Conservation (phyloP, 306 rosid genomes). For the Spatholobus suberectus region DNA sequence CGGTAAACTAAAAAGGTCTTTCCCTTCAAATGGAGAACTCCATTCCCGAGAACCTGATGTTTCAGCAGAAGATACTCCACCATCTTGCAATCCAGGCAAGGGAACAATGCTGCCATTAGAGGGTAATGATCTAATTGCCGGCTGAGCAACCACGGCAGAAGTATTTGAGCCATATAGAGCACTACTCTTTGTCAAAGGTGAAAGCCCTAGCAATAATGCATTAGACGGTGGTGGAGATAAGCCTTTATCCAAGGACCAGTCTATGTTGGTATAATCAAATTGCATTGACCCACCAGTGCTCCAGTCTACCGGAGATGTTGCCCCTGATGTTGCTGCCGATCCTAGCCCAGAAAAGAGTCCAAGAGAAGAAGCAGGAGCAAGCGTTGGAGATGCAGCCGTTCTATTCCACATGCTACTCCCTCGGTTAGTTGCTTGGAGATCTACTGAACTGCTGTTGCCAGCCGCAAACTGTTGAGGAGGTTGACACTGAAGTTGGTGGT, state of each 20-base stretch:
- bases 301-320: conserved; percentile 77
- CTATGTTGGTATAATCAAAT: conserved; percentile 77
- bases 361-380: conserved; percentile 78
- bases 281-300: conserved; percentile 69
- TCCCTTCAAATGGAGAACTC: conserved; percentile 93
- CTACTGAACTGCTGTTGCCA: conserved; percentile 53
- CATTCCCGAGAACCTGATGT: conserved; percentile 70
- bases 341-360: conserved; percentile 86
- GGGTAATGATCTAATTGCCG: conserved; percentile 54
- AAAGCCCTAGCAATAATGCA: conserved; percentile 65
- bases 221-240: conserved; percentile 57
- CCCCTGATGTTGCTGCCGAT: conserved; percentile 67
- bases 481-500: conserved; percentile 72
- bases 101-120: conserved; percentile 60
- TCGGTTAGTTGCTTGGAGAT: conserved; percentile 52
- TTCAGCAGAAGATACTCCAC: conserved; percentile 61
- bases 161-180: conserved; percentile 54
- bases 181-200: conserved; percentile 61
- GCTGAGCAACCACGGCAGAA: conserved; percentile 57
- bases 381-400: conserved; percentile 60
- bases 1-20: conserved; percentile 83
- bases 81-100: conserved; percentile 67
- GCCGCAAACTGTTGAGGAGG: conserved; percentile 61
- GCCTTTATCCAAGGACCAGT: conserved; percentile 85
- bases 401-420: conserved; percentile 73